These are phyloP conservation scores for Musa beccarii DNA, from an alignment of 176 grass and related monocot genomes.

Conservation along the genomic window DNA sequence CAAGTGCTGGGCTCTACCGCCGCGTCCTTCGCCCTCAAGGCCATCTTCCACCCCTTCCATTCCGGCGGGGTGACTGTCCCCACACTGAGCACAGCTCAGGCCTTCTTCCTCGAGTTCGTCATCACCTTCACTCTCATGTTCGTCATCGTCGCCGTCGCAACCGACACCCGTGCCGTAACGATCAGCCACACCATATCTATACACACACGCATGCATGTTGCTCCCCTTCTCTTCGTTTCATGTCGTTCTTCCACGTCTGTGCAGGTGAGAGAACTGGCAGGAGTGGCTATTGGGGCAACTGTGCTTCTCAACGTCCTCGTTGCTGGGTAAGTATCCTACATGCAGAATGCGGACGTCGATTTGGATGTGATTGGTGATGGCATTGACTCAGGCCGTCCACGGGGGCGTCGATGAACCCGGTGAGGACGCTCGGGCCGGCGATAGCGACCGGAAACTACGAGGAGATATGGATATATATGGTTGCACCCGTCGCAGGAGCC, in stretches of 20 bases:
- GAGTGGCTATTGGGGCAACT: slow-evolving; percentile 13
- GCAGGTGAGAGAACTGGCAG: slow-evolving; percentile 11
- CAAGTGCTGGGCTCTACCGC: slow-evolving; percentile 38
- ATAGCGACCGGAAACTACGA: slow-evolving; percentile 26
- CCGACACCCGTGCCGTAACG: slow-evolving; percentile 39
- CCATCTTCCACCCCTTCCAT: slow-evolving; percentile 32
- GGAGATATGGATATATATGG: slow-evolving; percentile 33
- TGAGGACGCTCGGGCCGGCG: slow-evolving; percentile 30
- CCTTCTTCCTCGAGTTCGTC: slow-evolving; percentile 69
- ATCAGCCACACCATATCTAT: background rate
- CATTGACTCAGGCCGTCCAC: slow-evolving; percentile 27
- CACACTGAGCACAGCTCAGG: slow-evolving; percentile 24
- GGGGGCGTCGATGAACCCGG: slow-evolving; percentile 42
- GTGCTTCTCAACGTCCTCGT: slow-evolving; percentile 8
- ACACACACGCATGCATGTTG: background rate
- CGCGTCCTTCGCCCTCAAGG: slow-evolving; percentile 41
- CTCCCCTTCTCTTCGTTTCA: background rate
- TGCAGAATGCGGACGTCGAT: background rate
- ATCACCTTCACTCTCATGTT: slow-evolving; percentile 57
- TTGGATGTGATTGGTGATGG: background rate
- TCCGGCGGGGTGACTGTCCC: slow-evolving; percentile 44
- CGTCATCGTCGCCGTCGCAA: slow-evolving; percentile 48
- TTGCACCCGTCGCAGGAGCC: slow-evolving; percentile 27
- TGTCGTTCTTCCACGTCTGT: background rate
- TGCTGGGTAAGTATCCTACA: slow-evolving; percentile 14